phyloP scores from a whole-genome alignment of 768 basidiomycete species.

The Phlegmacium glaucopus region DNA sequence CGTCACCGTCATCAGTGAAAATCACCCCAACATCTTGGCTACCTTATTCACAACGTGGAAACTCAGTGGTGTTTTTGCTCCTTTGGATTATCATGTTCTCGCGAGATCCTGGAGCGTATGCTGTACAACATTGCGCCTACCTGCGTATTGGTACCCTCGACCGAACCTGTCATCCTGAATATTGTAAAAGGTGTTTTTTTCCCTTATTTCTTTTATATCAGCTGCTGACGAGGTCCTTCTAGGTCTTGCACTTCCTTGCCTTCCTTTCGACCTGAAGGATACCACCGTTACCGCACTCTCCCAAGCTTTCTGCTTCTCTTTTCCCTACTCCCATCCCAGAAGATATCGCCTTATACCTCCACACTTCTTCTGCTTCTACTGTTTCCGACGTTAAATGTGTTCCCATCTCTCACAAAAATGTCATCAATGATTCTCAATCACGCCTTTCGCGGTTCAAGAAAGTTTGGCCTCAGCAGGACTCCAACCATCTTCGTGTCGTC shows the following conservation, averaged over 20 bases:
- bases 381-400: conserved; percentile 32
- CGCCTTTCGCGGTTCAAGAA: conserved; percentile 26
- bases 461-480: conserved; percentile 23
- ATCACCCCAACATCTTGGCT: conserved; percentile 30
- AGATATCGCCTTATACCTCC: conserved; percentile 29
- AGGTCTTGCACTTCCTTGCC: conserved; percentile 16
- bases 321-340: conserved; percentile 17
- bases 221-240: background rate
- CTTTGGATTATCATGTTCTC: conserved; percentile 29
- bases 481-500: conserved; percentile 22
- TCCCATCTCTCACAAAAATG: conserved; percentile 27
- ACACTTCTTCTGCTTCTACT: conserved; percentile 33
- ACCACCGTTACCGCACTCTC: conserved; percentile 26
- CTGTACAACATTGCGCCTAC: conserved; percentile 25
- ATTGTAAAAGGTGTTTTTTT: conserved; percentile 17
- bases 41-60: conserved; percentile 31
- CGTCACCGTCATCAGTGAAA: conserved; percentile 31
- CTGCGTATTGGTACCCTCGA: conserved; percentile 21
- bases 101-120: conserved; percentile 29
- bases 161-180: conserved; percentile 12
- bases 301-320: conserved; percentile 15
- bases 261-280: conserved; percentile 19
- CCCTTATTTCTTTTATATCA: background rate
- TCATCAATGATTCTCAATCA: conserved; percentile 19
- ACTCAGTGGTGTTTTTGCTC: conserved; percentile 27